Evolutionary conservation across 2,329 filamentous ascomycete species (phyloP).

Genomic region (Monosporascus sp.): DNA sequence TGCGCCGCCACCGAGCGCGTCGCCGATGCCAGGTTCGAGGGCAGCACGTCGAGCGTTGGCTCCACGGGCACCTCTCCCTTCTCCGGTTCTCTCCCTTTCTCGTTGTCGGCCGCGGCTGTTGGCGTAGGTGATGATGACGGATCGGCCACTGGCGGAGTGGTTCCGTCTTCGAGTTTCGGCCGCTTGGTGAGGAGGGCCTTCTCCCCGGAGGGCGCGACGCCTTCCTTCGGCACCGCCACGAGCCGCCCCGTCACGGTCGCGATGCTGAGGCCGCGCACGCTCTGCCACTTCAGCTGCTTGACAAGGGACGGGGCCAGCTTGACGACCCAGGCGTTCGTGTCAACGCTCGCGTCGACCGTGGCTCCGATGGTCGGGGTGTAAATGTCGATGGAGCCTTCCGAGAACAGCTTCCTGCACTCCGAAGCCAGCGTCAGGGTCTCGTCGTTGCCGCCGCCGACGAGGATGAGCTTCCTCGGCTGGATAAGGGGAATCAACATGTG

Average conservation of each 20-base stretch:
- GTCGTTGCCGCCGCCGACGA: slow-evolving; percentile 74
- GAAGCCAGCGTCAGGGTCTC: slow-evolving; percentile 76
- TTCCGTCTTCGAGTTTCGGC: slow-evolving; percentile 37
- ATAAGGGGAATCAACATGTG: slow-evolving; percentile 95
- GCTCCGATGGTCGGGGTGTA: slow-evolving; percentile 75
- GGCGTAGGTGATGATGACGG: slow-evolving; percentile 4
- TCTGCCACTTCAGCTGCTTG: slow-evolving; percentile 89
- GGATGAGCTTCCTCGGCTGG: slow-evolving; percentile 86
- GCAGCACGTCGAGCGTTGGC: slow-evolving; percentile 51
- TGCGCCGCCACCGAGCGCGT: slow-evolving; percentile 73
- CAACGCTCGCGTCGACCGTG: slow-evolving; percentile 83
- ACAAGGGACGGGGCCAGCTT: slow-evolving; percentile 82
- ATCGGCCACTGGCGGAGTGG: slow-evolving; percentile 16
- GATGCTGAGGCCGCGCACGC: slow-evolving; percentile 81
- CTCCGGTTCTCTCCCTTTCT: slow-evolving; percentile 4
- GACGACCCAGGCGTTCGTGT: slow-evolving; percentile 96
- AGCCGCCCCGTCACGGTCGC: slow-evolving; percentile 82
- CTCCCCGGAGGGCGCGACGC: slow-evolving; percentile 46
- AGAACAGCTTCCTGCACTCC: slow-evolving; percentile 69
- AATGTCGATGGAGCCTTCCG: slow-evolving; percentile 60
- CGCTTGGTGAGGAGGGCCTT: slow-evolving; percentile 41
- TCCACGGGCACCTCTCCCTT: slow-evolving; percentile 22
- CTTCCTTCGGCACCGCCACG: slow-evolving; percentile 33
- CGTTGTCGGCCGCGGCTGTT: slow-evolving; percentile 11
- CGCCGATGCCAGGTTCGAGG: slow-evolving; percentile 60